phyloP scores from a whole-genome alignment of 108 stramenopile genomes.

The Asterionellopsis glacialis region DNA sequence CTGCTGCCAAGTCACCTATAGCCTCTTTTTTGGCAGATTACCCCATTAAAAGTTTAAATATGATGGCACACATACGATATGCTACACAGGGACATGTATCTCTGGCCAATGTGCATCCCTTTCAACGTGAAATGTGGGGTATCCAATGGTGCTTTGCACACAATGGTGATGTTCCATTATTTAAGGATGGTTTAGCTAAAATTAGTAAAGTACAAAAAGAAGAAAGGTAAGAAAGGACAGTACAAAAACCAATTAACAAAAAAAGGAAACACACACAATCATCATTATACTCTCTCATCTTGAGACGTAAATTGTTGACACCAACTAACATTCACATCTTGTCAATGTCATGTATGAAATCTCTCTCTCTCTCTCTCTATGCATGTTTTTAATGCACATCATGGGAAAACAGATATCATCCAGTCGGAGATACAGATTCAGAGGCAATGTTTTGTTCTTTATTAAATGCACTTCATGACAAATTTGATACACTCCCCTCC shows the following conservation, averaged over 20 bases:
- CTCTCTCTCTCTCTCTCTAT: too few species aligned
- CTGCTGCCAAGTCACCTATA: constrained; percentile 60
- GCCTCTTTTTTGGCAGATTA: constrained; percentile 64
- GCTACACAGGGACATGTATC: constrained; percentile 77
- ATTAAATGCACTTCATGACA: constrained; percentile 73
- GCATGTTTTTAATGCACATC: too few species aligned
- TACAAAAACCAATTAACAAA: too few species aligned
- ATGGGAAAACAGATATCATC: constrained; percentile 25
- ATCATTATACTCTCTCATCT: too few species aligned
- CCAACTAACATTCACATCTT: too few species aligned
- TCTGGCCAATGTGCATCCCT: constrained; percentile 91
- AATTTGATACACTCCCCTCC: constrained; percentile 69
- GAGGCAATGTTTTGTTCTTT: constrained; percentile 91
- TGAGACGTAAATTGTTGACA: too few species aligned
- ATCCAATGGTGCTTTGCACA: constrained; percentile 86
- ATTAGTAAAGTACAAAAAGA: not conserved
- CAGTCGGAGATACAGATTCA: constrained; percentile 91
- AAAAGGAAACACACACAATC: too few species aligned
- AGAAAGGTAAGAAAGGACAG: constrained; percentile 1
- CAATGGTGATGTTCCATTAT: constrained; percentile 87
- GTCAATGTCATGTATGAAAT: too few species aligned
- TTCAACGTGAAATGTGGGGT: constrained; percentile 82
- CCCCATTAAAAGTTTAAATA: constrained; percentile 79
- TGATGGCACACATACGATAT: constrained; percentile 90
- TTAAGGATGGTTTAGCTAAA: constrained; percentile 13